Evolutionary conservation across 495 filamentous ascomycete genomes (phyloP), one percentile per base, ranked within the genome.

Genomic region (Penicillium tannophilum): DNA sequence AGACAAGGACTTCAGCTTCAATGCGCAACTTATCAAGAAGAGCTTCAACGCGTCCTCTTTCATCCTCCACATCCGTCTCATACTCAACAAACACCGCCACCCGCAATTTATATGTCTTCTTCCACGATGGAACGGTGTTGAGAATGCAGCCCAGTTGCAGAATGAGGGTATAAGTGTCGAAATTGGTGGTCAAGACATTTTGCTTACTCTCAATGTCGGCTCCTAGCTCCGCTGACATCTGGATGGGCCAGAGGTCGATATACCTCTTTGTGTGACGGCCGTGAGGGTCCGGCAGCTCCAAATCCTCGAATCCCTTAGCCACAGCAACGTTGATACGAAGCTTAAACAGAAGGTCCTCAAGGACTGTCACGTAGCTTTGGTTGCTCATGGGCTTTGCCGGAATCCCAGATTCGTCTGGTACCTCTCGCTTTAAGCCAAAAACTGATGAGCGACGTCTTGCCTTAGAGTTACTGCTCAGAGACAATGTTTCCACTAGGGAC

Each of bases 191-290:
- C 46, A 91, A 67, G 17, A 93, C 82, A 64, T 87, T 92, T 49
- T 81, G 79, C 56, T 83, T 84, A 52, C 74, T 73, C 61, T 82
- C 81, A 3, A 63, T 79, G 60, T 87, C 84, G 12, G 84, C 86
- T 11, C 86, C 79, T 45, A 94, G 83, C 58, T 92, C 90, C 31
- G 91, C 91, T 11, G 90, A 91, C 84, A 84, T 86, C 66, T 87
- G 91, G 58, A 95, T 93, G 0, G 91, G 91, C 91, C 91, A 96
- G 10, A 96, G 76, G 62, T 96, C 91, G 53, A 96, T 93, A 60
- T 86, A 93, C 63, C 87, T 90, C 69, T 94, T 94, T 3, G 72
- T 75, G 47, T 87, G 81, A 28, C 67, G 65, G 7, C 78, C 81
- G 45, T 84, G 74, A 4, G 78, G 69, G 41, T 79, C 69, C 0